These are phyloP conservation scores for Fusarium oligoseptatum DNA, from an alignment of 2,329 filamentous ascomycete species.

Conservation along the genomic window DNA sequence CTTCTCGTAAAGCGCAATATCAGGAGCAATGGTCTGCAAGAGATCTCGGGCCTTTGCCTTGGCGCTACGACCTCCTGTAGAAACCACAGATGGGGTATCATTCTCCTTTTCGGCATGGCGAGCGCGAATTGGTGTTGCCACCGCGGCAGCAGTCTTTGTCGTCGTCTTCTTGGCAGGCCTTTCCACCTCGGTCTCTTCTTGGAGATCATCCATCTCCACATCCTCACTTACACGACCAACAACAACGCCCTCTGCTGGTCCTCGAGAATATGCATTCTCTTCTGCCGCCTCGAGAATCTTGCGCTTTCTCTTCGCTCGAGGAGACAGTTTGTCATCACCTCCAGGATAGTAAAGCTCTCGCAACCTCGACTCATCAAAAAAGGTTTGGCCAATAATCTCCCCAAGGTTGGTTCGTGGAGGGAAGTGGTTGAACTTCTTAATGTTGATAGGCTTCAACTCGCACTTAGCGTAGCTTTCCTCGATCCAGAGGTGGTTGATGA, in stretches of 20 bases:
- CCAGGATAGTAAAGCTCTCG: constrained; percentile 79
- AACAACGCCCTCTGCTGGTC: constrained; percentile 62
- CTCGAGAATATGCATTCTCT: constrained; percentile 63
- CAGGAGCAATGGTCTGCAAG: constrained; percentile 81
- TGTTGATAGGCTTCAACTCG: constrained; percentile 78
- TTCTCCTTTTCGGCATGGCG: constrained; percentile 81
- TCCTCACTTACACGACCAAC: constrained; percentile 56
- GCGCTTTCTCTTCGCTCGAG: constrained; percentile 61
- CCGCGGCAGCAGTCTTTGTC: constrained; percentile 33
- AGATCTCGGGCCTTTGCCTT: constrained; percentile 86
- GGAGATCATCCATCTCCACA: constrained; percentile 60
- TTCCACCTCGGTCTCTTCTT: constrained; percentile 53
- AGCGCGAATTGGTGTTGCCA: constrained; percentile 56
- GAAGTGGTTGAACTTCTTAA: constrained; percentile 86
- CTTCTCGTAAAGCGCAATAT: constrained; percentile 92
- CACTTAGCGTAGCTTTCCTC: constrained; percentile 97
- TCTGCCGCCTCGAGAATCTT: constrained; percentile 64
- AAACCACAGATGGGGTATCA: constrained; percentile 76
- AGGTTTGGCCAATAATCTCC: constrained; percentile 91
- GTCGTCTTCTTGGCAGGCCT: constrained; percentile 49
- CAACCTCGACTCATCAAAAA: constrained; percentile 74
- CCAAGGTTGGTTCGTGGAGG: constrained; percentile 90
- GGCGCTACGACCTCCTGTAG: constrained; percentile 84
- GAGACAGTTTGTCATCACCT: constrained; percentile 60
- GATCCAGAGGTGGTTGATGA: constrained; percentile 96